Evolutionary conservation across 768 basidiomycete genomes (phyloP).

Genomic region (Collybiopsis luxurians): DNA sequence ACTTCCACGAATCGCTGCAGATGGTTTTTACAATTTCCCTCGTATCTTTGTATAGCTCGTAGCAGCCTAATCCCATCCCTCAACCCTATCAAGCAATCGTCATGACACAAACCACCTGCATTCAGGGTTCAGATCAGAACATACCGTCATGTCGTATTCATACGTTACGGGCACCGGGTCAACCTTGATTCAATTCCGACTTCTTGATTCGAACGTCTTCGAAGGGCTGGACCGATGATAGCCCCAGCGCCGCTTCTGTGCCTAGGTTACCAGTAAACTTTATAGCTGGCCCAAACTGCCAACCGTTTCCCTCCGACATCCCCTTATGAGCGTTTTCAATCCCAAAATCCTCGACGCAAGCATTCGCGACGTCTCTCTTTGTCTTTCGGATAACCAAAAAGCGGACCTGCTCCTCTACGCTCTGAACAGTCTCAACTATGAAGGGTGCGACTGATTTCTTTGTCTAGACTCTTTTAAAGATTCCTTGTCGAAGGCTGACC

Average conservation of each 20-base stretch:
- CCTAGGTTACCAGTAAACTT: neutral
- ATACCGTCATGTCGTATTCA: neutral
- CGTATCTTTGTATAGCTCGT: too few species aligned
- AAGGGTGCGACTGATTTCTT: conserved; percentile 48
- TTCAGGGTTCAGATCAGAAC: too few species aligned
- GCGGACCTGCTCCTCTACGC: conserved; percentile 73
- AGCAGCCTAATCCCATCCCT: neutral
- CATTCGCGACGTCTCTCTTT: conserved; percentile 62
- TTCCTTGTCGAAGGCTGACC: neutral
- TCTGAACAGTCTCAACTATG: conserved; percentile 75
- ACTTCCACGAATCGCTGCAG: too few species aligned
- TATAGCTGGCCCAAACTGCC: neutral
- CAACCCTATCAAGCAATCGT: conserved; percentile 2
- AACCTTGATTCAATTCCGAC: neutral
- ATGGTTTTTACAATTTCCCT: too few species aligned
- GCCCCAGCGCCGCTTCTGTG: neutral
- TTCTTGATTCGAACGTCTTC: neutral
- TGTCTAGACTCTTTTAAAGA: conserved; percentile 1
- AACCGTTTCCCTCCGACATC: conserved; percentile 1
- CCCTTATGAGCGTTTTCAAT: conserved; percentile 64
- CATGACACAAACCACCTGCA: conserved; percentile 5
- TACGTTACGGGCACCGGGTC: neutral
- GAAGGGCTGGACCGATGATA: conserved; percentile 2
- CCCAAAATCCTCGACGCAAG: conserved; percentile 76
- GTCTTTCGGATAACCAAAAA: conserved; percentile 63